A percentile compares a stretch with the other conserved stretches of the same genome.
phyloP scores from a whole-genome alignment of 768 basidiomycete genomes.

The Pulveroboletus sp. region DNA sequence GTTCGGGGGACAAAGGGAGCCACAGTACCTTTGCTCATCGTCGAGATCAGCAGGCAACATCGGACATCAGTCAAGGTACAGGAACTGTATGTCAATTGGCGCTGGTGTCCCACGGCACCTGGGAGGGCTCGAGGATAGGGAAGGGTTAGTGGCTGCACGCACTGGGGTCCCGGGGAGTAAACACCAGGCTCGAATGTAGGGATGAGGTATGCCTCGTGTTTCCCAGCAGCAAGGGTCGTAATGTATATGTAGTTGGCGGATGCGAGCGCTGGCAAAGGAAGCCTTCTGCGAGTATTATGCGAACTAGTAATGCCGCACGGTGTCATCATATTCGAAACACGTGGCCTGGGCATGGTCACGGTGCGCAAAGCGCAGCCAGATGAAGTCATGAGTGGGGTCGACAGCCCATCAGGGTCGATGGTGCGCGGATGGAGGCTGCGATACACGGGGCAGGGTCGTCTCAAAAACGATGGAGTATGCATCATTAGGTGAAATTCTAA shows the following conservation, averaged over 20 bases:
- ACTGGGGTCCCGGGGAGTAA: constrained; percentile 4
- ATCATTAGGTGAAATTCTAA: no score
- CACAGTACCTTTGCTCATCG: constrained; percentile 27
- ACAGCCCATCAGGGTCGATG: constrained; percentile 17
- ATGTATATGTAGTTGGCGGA: constrained; percentile 14
- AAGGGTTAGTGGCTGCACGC: neutral
- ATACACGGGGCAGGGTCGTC: constrained; percentile 19
- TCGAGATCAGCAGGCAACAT: constrained; percentile 29
- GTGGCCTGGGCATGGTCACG: constrained; percentile 22
- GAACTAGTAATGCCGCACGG: constrained; percentile 10
- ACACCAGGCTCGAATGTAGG: constrained; percentile 4
- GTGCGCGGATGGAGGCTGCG: constrained; percentile 8
- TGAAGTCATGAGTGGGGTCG: constrained; percentile 2
- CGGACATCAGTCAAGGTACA: constrained; percentile 13
- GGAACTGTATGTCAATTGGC: constrained; percentile 1
- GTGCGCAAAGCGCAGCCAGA: constrained; percentile 1
- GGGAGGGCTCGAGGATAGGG: constrained; percentile 1
- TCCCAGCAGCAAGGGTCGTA: constrained; percentile 25
- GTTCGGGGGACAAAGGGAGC: neutral
- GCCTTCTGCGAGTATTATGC: constrained; percentile 7
- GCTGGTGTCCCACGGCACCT: constrained; percentile 1
- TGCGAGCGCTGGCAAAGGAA: constrained; percentile 9
- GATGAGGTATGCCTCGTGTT: constrained; percentile 24
- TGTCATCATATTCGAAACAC: constrained; percentile 23
- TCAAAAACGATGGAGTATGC: neutral